These are phyloP conservation scores for Fraxinus greggii DNA, from an alignment of 305 asterid genomes.

Conservation along the genomic window DNA sequence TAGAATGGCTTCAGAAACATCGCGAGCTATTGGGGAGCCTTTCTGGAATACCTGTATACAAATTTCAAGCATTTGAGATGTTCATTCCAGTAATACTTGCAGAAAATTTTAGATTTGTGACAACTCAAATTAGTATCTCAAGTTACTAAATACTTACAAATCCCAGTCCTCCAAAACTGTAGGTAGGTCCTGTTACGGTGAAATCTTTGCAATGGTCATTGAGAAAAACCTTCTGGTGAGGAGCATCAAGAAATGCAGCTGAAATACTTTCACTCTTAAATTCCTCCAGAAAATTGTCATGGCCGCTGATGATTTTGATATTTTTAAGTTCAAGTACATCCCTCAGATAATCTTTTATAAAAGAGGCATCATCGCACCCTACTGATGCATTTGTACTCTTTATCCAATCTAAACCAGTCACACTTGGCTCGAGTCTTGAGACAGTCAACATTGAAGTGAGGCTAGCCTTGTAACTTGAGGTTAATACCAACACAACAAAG, in stretches of 20 bases:
- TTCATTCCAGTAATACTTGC: not conserved
- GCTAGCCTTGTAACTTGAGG: conserved; percentile 39
- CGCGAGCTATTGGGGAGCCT: not conserved
- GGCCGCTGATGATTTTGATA: conserved; percentile 19
- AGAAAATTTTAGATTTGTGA: not conserved
- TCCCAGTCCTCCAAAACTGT: conserved; percentile 45
- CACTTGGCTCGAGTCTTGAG: conserved; percentile 32
- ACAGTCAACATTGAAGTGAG: conserved; percentile 40
- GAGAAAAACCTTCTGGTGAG: conserved; percentile 35
- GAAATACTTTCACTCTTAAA: conserved; percentile 25
- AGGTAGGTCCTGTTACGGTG: conserved; percentile 23
- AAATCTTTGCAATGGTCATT: conserved; percentile 30
- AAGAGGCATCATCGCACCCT: conserved; percentile 42
- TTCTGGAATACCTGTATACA: not conserved
- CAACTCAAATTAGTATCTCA: not conserved
- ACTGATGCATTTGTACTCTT: conserved; percentile 31
- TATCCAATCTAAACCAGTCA: conserved; percentile 23
- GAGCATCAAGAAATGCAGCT: conserved; percentile 44
- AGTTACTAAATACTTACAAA: conserved; percentile 25
- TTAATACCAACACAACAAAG: conserved; percentile 34
- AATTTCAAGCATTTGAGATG: not conserved
- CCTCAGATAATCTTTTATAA: conserved; percentile 26
- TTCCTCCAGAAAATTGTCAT: conserved; percentile 24
- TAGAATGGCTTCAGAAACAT: conserved; percentile 40
- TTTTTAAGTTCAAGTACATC: conserved; percentile 25